These are phyloP conservation scores for Zalaria sp. DNA, from an alignment of 2,329 filamentous ascomycete species.

Conservation along the genomic window DNA sequence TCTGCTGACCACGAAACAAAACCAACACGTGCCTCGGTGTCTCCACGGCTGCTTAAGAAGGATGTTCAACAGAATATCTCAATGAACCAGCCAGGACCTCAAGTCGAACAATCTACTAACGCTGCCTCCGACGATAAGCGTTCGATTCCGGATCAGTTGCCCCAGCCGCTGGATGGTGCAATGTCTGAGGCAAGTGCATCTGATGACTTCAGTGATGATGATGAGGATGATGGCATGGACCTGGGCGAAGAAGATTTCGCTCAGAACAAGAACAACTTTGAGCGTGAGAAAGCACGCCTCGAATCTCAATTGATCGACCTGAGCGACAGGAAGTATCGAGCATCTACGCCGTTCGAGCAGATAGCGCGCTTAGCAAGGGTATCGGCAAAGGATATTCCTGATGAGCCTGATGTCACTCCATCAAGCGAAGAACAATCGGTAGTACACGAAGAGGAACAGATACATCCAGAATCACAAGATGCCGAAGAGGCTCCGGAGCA, in stretches of 20 bases:
- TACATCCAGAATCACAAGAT: neutral
- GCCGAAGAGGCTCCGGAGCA: neutral
- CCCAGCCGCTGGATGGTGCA: neutral
- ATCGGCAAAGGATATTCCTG: conserved; percentile 14
- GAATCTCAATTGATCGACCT: conserved; percentile 29
- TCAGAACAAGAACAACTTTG: conserved; percentile 31
- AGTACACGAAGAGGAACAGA: neutral
- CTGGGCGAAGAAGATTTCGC: conserved; percentile 31
- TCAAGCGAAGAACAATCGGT: conserved; percentile 4
- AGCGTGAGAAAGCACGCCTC: conserved; percentile 28
- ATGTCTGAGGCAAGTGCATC: neutral
- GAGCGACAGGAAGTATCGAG: conserved; percentile 25
- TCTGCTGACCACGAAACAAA: too few relatives aligned
- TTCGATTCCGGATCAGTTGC: too few relatives aligned
- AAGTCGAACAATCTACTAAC: too few relatives aligned
- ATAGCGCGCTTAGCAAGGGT: conserved; percentile 27
- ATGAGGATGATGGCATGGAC: conserved; percentile 31
- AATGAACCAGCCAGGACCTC: too few relatives aligned
- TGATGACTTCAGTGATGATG: conserved; percentile 22
- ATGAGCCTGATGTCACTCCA: neutral
- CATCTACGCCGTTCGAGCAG: conserved; percentile 27
- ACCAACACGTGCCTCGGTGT: too few relatives aligned
- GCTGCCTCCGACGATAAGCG: too few relatives aligned
- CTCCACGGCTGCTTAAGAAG: too few relatives aligned
- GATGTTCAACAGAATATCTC: too few relatives aligned